Percentiles rank a stretch among this genome's conserved stretches.
Evolutionary conservation across 2,329 filamentous ascomycete species (phyloP).

Genomic region (Endocalyx cinctus): DNA sequence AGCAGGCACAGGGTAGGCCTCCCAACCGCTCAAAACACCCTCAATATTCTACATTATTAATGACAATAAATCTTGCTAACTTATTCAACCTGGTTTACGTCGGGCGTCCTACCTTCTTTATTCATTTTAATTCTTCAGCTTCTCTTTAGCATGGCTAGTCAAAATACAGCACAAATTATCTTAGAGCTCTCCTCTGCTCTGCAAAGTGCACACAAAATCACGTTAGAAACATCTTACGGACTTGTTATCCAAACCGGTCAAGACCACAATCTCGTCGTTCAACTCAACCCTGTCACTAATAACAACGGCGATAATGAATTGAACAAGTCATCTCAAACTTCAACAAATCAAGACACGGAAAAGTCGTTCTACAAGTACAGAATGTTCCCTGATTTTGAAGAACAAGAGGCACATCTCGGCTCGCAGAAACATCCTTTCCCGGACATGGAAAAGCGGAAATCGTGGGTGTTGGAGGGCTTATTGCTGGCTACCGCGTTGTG

Average conservation of each 20-base stretch:
- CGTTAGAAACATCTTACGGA: background rate
- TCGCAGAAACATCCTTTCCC: background rate
- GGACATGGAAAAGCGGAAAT: constrained; percentile 1
- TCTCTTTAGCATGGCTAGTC: no score
- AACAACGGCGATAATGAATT: background rate
- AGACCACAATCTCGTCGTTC: background rate
- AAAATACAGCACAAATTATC: no score
- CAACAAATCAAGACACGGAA: background rate
- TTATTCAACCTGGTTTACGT: no score
- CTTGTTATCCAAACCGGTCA: background rate
- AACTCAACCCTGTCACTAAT: background rate
- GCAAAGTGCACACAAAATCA: no score
- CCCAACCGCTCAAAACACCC: no score
- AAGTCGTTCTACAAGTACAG: constrained; percentile 1
- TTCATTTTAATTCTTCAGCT: no score
- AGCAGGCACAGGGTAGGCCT: no score
- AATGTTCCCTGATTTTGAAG: constrained; percentile 3
- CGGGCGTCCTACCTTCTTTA: no score
- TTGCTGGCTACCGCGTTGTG: constrained; percentile 2
- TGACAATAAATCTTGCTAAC: no score
- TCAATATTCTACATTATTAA: no score
- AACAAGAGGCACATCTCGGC: constrained; percentile 1
- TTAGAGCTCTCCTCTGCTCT: no score
- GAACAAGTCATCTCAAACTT: no score
- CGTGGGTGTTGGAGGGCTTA: constrained; percentile 6